Evolutionary conservation across 1,139 yeast genomes (phyloP), one percentile per base, ranked within the genome.

Genomic region (Pichia sp.): DNA sequence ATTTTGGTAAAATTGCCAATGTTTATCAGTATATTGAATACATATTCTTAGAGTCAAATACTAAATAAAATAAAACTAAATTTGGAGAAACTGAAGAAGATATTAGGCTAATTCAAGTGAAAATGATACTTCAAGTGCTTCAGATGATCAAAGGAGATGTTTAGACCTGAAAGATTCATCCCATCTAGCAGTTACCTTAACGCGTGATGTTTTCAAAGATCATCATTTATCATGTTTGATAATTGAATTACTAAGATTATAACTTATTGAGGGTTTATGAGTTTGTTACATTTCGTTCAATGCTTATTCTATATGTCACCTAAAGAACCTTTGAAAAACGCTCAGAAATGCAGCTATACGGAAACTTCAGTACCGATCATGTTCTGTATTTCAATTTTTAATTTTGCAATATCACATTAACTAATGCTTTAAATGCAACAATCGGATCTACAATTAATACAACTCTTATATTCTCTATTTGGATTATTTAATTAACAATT

Each of bases 361-460:
- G 51, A 71, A 6, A 71, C 86, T 4, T 82, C 90, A 3, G 27
- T 83, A 1, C 68, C 76, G 36, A 84, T 85, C 54, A 83, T 86
- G 92, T 48, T 81, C 1, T 82, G 86, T 7, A 84, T 86, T 57
- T 80, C 90, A 1, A 61, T 75, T 7, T 86, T 86, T 72, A 86
- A 86, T 64, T 83, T 74, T 81, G 82, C 57, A 95, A 95, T 0
- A 74, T 86, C 43, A 74, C 87, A 4, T 71, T 86, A 42, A 86
- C 95, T 2, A 74, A 77, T 46, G 67, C 69, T 45, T 65, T 85
- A 46, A 81, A 86, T 46, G 95, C 95, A 36, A 86, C 95, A 0
- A 75, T 92, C 3, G 72, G 95, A 60, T 80, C 89, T 26, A 86
- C 95, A 1, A 77, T 86, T 42, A 95, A 86, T 60, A 82, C 90